Base-by-base conservation (phyloP, 345 rosid species). In the Pseudoturritis turrita region DNA sequence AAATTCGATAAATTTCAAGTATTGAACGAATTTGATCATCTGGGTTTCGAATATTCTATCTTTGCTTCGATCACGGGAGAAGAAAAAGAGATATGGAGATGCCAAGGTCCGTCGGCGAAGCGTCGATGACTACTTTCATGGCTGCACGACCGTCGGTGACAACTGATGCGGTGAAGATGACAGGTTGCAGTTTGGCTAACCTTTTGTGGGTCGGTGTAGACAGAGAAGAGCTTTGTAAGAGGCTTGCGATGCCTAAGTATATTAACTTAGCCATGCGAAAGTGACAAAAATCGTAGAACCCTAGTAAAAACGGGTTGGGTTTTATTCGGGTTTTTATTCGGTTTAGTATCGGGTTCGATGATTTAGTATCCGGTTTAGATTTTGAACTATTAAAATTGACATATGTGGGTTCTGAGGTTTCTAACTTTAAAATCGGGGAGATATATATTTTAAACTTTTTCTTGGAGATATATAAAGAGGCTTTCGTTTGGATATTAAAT, bases 261-360 rank as follows among this genome's bases (percentile, higher is more conserved):
- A 78, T 96, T 12, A 91, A 95, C n/a, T 81, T 68, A 18, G 94
- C 92, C 17, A 82, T 96, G 71, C 66, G 74, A 18, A n/a, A n/a
- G n/a, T n/a, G n/a, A n/a, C n/a, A n/a, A n/a, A n/a, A n/a, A n/a
- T n/a, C n/a, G n/a, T n/a, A n/a, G n/a, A n/a, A n/a, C n/a, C n/a
- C n/a, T n/a, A n/a, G n/a, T n/a, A n/a, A n/a, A n/a, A n/a, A n/a
- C n/a, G n/a, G n/a, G n/a, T n/a, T n/a, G n/a, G n/a, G n/a, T n/a
- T n/a, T n/a, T n/a, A n/a, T n/a, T n/a, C n/a, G n/a, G n/a, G n/a
- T n/a, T n/a, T n/a, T n/a, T n/a, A n/a, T n/a, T n/a, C n/a, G n/a
- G n/a, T n/a, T n/a, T n/a, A n/a, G n/a, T n/a, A n/a, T n/a, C n/a
- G n/a, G n/a, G n/a, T n/a, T n/a, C n/a, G n/a, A n/a, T n/a, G n/a